Conservation (phyloP, 768 basidiomycete genomes). For the Trametes cinnabarina region DNA sequence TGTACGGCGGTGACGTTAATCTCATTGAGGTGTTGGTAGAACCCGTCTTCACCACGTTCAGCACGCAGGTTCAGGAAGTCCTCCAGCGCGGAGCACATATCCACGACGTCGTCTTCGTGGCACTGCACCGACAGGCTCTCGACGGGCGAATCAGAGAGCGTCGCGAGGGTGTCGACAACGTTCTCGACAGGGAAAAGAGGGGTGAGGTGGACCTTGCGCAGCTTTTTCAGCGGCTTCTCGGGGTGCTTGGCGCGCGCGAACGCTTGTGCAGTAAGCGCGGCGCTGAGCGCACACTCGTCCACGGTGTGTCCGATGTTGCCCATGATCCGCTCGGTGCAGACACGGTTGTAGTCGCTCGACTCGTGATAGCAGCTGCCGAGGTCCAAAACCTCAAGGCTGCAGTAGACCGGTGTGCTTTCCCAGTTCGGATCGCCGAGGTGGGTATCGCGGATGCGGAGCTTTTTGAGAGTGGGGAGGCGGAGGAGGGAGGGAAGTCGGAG, state of each 20-base stretch:
- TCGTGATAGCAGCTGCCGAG: conserved; percentile 54
- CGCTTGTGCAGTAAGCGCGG: conserved; percentile 41
- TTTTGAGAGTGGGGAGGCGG: conserved; percentile 56
- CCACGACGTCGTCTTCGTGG: conserved; percentile 62
- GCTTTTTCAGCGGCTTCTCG: conserved; percentile 48
- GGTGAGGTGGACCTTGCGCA: conserved; percentile 57
- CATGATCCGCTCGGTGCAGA: conserved; percentile 61
- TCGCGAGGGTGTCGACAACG: conserved; percentile 57
- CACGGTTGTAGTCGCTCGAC: conserved; percentile 49
- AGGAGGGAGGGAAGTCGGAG: conserved; percentile 67
- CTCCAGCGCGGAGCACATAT: conserved; percentile 54
- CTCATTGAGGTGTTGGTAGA: conserved; percentile 48
- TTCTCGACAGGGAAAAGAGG: conserved; percentile 62
- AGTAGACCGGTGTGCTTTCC: conserved; percentile 49
- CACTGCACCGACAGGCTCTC: conserved; percentile 57
- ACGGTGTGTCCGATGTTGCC: conserved; percentile 54
- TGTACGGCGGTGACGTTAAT: conserved; percentile 45
- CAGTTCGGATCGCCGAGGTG: conserved; percentile 65
- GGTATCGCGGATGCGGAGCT: conserved; percentile 65
- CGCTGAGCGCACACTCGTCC: conserved; percentile 51
- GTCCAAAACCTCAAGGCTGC: conserved; percentile 55
- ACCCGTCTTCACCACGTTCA: conserved; percentile 43
- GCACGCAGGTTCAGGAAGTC: conserved; percentile 54
- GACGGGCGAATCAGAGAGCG: conserved; percentile 58
- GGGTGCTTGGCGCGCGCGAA: conserved; percentile 35